phyloP scores from a whole-genome alignment of 805 yeast genomes.

The Yarrowia bubula region DNA sequence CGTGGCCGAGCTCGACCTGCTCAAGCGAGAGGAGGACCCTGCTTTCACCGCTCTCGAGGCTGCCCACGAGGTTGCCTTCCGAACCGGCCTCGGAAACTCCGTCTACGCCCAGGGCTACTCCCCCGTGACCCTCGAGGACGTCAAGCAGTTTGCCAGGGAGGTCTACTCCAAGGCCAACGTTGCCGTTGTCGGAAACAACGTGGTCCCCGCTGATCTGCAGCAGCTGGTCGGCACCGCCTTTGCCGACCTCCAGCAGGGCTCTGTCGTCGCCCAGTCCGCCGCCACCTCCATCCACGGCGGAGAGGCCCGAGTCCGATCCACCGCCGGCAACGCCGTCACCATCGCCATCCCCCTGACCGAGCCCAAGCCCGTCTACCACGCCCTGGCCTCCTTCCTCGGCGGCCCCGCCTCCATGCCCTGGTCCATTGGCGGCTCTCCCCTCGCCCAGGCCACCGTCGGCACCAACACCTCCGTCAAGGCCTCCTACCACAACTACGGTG shows the following conservation, averaged over 20 bases:
- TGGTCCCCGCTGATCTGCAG: constrained; percentile 65
- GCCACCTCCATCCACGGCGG: constrained; percentile 55
- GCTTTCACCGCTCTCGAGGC: constrained; percentile 67
- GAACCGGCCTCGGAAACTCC: constrained; percentile 84
- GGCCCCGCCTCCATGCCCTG: constrained; percentile 52
- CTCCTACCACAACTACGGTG: constrained; percentile 62
- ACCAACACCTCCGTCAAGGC: constrained; percentile 48
- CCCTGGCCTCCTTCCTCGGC: constrained; percentile 68
- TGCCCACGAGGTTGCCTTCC: constrained; percentile 77
- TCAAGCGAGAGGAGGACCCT: constrained; percentile 47
- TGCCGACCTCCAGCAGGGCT: constrained; percentile 60
- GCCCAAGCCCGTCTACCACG: constrained; percentile 59
- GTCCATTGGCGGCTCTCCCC: constrained; percentile 50
- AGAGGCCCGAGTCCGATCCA: constrained; percentile 57
- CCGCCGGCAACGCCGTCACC: constrained; percentile 68
- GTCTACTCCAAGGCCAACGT: constrained; percentile 71
- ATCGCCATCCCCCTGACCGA: constrained; percentile 73
- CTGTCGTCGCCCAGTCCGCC: constrained; percentile 46
- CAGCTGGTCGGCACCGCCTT: constrained; percentile 58
- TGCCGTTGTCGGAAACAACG: constrained; percentile 70
- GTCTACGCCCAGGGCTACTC: constrained; percentile 67
- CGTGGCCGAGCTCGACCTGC: constrained; percentile 62
- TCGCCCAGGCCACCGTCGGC: constrained; percentile 46
- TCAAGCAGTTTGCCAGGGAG: constrained; percentile 62
- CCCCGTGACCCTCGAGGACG: constrained; percentile 58